Percentiles rank a stretch among this genome's conserved stretches.
Conservation (phyloP, 345 rosid genomes). For the Xanthoceras sorbifolium region DNA sequence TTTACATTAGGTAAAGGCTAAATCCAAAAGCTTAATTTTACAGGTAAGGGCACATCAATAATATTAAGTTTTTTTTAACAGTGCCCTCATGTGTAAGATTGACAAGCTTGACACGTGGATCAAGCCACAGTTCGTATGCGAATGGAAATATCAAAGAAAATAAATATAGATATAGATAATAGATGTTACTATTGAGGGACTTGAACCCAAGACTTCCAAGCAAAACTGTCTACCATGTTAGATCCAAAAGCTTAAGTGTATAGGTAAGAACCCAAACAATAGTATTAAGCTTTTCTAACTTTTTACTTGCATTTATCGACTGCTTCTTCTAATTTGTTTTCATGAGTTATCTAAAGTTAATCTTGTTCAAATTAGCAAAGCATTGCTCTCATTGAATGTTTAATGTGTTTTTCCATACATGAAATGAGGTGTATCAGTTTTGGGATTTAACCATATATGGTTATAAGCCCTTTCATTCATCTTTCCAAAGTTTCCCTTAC, state of each 20-base stretch:
- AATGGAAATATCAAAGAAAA: neutral
- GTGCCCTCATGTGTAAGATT: neutral
- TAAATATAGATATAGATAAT: neutral
- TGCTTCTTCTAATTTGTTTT: neutral
- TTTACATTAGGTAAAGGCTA: neutral
- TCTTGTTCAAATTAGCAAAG: neutral
- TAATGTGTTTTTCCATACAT: slow-evolving; percentile 1
- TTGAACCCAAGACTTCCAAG: neutral
- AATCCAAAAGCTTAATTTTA: neutral
- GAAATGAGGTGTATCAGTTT: neutral
- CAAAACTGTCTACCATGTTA: neutral
- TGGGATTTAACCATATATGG: neutral
- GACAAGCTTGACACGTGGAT: neutral
- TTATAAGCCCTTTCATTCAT: neutral
- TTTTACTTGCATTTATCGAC: neutral
- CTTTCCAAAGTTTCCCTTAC: neutral
- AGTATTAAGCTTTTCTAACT: neutral
- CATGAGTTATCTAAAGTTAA: neutral
- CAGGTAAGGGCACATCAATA: neutral
- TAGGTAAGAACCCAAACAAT: neutral
- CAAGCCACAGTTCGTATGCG: neutral
- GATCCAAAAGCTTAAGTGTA: neutral
- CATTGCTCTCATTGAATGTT: neutral
- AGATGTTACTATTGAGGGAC: neutral
- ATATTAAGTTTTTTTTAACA: neutral